Evolutionary conservation across 495 filamentous ascomycete genomes (phyloP), one percentile per base, ranked within the genome.

Genomic region (Chaetomidium leptoderma): DNA sequence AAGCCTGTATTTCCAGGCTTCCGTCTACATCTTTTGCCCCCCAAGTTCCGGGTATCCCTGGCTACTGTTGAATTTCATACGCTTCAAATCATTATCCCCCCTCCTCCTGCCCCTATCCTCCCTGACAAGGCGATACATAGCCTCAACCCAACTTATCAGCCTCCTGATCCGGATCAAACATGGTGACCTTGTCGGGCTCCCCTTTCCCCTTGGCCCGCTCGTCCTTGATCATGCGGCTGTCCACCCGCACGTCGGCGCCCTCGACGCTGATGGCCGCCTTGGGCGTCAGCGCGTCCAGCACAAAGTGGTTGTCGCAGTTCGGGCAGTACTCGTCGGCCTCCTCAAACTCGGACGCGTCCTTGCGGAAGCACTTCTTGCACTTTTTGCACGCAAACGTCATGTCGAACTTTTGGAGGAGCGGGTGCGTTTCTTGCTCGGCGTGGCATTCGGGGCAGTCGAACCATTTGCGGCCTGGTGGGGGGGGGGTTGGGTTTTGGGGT

Each of bases 291-390:
- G 93, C 93, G 17, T 97, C 92, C 57, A 97, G 74, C 23, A 97
- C 87, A 68, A 91, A 98, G 73, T 97, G 93, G 72, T 98, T 98
- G 71, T 98, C 93, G 78, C 93, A 98, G 75, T 96, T 88, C n/a
- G 93, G 95, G 76, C 93, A 97, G 77, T 95, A 97, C 73, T 98
- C 95, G 78, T 98, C 95, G 70, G 90, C 89, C 62, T 97, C 95
- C 64, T 98, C 93, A 67, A 96, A 96, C 69, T 96, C 88, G 50
- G 81, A 72, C 17, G 86, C 84, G 64, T 97, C 88, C 75, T 97
- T 98, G 45, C 93, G 87, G 80, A 98, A 98, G 72, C 85, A 90
- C 76, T 97, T 97, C 62, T 87, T 89, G 83, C 93, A 98, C 76
- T 98, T 98, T 58, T 98, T 98, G 81, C 93, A 98, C 26, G 87